A percentile compares a stretch with the other conserved stretches of the same genome.
phyloP scores from a whole-genome alignment of 192 early-diverging fungal species.

The Rhizoclosmatium globosum region DNA sequence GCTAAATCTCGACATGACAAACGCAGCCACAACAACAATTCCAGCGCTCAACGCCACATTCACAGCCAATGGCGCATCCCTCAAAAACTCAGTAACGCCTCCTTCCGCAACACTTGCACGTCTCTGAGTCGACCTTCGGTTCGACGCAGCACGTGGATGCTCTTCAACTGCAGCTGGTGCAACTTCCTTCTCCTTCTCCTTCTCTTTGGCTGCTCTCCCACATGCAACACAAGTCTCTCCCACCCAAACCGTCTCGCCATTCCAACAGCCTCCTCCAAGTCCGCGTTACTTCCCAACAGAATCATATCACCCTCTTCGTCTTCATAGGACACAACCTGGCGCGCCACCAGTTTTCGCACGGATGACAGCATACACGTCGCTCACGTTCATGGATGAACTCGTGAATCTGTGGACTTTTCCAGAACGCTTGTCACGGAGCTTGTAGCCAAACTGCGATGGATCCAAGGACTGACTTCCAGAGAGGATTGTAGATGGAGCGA shows the following conservation, averaged over 20 bases:
- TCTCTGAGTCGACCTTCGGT: background rate
- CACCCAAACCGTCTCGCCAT: constrained; percentile 81
- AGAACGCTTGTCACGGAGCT: constrained; percentile 41
- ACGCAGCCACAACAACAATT: constrained; percentile 54
- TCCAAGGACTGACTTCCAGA: constrained; percentile 1
- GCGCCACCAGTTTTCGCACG: constrained; percentile 25
- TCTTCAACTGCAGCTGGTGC: background rate
- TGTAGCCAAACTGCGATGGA: constrained; percentile 41
- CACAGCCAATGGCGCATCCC: constrained; percentile 59
- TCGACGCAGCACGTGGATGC: background rate
- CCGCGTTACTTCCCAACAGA: constrained; percentile 76
- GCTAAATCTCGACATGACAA: constrained; percentile 44
- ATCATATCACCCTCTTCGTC: constrained; percentile 94
- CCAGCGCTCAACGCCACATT: constrained; percentile 60
- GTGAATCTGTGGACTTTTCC: constrained; percentile 50
- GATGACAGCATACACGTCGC: constrained; percentile 11
- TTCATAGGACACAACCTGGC: constrained; percentile 61
- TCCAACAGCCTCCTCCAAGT: constrained; percentile 84
- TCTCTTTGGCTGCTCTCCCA: constrained; percentile 32
- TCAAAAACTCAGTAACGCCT: constrained; percentile 43
- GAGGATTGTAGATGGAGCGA: constrained; percentile 19
- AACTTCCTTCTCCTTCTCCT: background rate
- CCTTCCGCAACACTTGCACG: background rate
- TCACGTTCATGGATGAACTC: constrained; percentile 27
- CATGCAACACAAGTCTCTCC: constrained; percentile 74